Base-by-base conservation (phyloP, 192 early-diverging fungal genomes). In the Linnemannia hyalina region DNA sequence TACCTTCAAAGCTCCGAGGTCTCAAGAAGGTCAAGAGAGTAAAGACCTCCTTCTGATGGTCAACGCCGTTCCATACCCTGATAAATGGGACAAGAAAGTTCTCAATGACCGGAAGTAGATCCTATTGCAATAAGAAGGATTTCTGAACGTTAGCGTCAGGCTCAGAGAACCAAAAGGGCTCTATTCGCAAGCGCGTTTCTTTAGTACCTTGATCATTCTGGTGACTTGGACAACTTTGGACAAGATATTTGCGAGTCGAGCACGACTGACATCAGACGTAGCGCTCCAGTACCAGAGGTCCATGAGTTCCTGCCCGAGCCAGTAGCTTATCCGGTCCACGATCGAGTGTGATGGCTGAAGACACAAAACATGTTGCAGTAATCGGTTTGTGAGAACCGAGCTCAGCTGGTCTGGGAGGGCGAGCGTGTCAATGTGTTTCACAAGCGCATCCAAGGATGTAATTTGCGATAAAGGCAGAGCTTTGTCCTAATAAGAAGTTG, bases 71-170 rank as follows among this genome's bases (percentile, higher is more conserved):
- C 92, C 92, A 92, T 2, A 82, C 70, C 29, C 46, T 52, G 8
- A 92, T 29, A 63, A 87, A 92, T 2, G 85, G 80, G 41, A 74
- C 54, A 23, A 92, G 71, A 77, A 92, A 92, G 18, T 68, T 73
- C n/a, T 92, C 86, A 57, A 92, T 82, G 8, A 90, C 88, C 10
- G 92, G 90, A 29, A 92, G 73, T 18, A 90, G 60, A 44, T 90
- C 86, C 90, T 91, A 78, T 23, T 47, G 42, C 41, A 11, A 70
- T 36, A 4, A 41, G 41, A 40, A 41, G 29, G 32, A 29, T 46
- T 11, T 32, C 35, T 32, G 20, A 52, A 23, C 6, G 23, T 40
- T 38, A 35, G 8, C 6, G 32, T 15, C 38, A 4, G 26, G 23
- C 8, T 32, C 26, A 36, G 16, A 23, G 6, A 29, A 72, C 18